Conservation (phyloP, 176 grass and related monocot genomes). For the Calamus simplicifolius region DNA sequence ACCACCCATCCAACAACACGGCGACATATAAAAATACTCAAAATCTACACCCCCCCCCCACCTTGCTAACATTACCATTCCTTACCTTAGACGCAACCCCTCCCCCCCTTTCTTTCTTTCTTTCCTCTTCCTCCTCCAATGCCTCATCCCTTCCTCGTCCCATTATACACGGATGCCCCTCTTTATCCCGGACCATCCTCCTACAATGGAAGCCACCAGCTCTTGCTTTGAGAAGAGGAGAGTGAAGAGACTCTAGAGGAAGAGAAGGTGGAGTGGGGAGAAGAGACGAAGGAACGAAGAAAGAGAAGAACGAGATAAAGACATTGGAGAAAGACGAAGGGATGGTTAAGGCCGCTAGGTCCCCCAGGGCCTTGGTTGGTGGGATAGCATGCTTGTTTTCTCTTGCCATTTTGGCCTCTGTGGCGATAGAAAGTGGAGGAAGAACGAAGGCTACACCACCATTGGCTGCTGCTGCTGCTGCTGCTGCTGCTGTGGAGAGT, state of each 20-base stretch:
- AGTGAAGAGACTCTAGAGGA: not conserved
- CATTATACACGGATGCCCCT: not conserved
- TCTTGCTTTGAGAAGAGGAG: not conserved
- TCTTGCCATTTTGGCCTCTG: slow-evolving; percentile 4
- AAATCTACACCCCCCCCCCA: too few species aligned
- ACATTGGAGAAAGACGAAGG: not conserved
- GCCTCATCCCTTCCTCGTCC: too few species aligned
- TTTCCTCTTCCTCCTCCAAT: not conserved
- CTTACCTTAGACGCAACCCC: too few species aligned
- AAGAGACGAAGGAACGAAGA: not conserved
- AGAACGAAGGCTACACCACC: not conserved
- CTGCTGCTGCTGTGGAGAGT: not conserved
- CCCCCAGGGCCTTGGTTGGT: not conserved
- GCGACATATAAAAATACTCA: too few species aligned
- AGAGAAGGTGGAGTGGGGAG: not conserved
- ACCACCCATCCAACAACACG: not conserved
- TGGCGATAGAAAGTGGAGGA: not conserved
- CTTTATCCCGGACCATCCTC: not conserved
- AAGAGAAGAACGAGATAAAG: not conserved
- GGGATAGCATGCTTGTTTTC: slow-evolving; percentile 5
- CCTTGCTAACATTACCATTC: too few species aligned
- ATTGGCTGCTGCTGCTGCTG: not conserved
- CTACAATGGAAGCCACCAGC: not conserved
- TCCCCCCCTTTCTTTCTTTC: too few species aligned
- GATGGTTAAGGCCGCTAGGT: not conserved